Conservation (phyloP, 768 basidiomycete species). For the Tylopilus balloui region DNA sequence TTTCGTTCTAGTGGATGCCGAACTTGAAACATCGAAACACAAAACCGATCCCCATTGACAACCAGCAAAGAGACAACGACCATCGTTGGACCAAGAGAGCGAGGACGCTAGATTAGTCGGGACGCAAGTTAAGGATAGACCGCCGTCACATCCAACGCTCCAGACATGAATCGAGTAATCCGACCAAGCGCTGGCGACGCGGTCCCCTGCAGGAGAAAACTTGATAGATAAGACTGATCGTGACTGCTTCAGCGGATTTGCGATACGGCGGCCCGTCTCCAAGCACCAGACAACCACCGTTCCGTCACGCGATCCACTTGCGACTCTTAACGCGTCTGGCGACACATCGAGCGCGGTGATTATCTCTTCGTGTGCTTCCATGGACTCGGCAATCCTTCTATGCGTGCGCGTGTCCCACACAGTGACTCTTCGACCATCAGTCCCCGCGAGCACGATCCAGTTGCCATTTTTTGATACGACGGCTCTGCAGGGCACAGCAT, state of each 20-base stretch:
- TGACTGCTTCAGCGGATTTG: constrained; percentile 17
- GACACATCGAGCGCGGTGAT: constrained; percentile 24
- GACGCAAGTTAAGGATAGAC: not conserved
- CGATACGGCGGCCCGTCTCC: constrained; percentile 12
- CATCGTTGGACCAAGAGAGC: constrained; percentile 19
- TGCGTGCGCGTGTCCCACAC: constrained; percentile 9
- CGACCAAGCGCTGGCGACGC: constrained; percentile 13
- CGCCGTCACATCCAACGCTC: not conserved
- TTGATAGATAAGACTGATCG: constrained; percentile 9
- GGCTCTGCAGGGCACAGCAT: too few relatives aligned
- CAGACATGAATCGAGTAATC: constrained; percentile 9
- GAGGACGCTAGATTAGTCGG: constrained; percentile 9
- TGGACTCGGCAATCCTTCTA: constrained; percentile 6
- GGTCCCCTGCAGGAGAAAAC: constrained; percentile 22
- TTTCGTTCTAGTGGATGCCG: not conserved
- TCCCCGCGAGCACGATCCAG: constrained; percentile 8
- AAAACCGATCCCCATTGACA: constrained; percentile 10
- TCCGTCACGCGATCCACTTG: constrained; percentile 22
- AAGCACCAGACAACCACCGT: constrained; percentile 20
- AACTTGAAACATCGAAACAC: constrained; percentile 9
- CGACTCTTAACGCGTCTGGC: constrained; percentile 13
- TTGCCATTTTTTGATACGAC: constrained; percentile 17
- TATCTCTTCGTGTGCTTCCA: constrained; percentile 8
- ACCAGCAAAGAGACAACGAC: constrained; percentile 16
- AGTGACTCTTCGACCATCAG: not conserved